A percentile compares a stretch with the other conserved stretches of the same genome.
Conservation (phyloP, 2,329 filamentous ascomycete genomes). For the Raffaelea albimanens region DNA sequence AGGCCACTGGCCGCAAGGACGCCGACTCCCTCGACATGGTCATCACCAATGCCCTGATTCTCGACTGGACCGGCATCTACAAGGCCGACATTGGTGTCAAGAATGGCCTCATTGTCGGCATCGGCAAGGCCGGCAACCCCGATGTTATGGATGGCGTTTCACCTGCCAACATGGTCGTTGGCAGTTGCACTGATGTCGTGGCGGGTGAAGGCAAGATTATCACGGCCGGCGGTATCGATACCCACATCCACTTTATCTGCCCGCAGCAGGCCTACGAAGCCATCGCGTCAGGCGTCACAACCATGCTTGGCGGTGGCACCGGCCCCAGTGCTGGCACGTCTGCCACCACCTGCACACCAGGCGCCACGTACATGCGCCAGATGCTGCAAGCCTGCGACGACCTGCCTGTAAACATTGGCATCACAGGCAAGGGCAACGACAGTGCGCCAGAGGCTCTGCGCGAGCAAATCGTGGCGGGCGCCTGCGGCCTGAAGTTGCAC, state of each 20-base stretch:
- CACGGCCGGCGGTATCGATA: slow-evolving; percentile 82
- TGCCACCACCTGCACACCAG: slow-evolving; percentile 89
- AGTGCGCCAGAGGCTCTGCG: slow-evolving; percentile 58
- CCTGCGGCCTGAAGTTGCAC: slow-evolving; percentile 85
- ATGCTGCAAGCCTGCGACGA: slow-evolving; percentile 84
- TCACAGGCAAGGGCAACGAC: slow-evolving; percentile 93
- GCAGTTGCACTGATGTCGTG: slow-evolving; percentile 83
- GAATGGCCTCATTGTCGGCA: slow-evolving; percentile 72
- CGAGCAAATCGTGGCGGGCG: slow-evolving; percentile 75
- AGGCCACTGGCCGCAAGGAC: slow-evolving; percentile 69
- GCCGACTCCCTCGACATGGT: slow-evolving; percentile 71
- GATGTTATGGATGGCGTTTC: slow-evolving; percentile 89
- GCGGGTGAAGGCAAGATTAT: slow-evolving; percentile 85
- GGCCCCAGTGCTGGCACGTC: slow-evolving; percentile 86
- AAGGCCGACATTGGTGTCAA: slow-evolving; percentile 96
- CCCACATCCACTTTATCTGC: slow-evolving; percentile 91
- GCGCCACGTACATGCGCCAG: slow-evolving; percentile 69
- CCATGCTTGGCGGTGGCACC: slow-evolving; percentile 81
- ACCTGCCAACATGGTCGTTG: slow-evolving; percentile 66
- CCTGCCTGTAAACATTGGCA: slow-evolving; percentile 77
- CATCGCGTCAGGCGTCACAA: slow-evolving; percentile 78
- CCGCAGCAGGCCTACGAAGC: slow-evolving; percentile 83
- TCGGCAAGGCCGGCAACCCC: slow-evolving; percentile 95
- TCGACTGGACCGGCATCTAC: slow-evolving; percentile 89
- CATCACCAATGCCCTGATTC: slow-evolving; percentile 78